phyloP scores from a whole-genome alignment of 2,329 filamentous ascomycete species.

The Aspergillus hiratsukae region DNA sequence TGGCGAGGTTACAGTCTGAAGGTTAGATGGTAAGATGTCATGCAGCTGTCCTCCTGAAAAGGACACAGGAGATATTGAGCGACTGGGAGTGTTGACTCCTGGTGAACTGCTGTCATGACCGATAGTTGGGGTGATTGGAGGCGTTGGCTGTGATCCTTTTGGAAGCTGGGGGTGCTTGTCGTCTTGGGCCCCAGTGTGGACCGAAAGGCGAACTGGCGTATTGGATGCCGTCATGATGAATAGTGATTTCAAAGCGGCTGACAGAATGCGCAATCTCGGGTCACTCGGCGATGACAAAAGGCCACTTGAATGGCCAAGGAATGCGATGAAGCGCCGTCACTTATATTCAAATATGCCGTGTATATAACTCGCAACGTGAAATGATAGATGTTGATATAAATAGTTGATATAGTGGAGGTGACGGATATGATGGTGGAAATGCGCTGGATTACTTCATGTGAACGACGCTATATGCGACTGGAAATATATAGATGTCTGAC shows the following conservation, averaged over 20 bases:
- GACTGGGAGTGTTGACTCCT: constrained; percentile 4
- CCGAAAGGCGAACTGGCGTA: constrained; percentile 23
- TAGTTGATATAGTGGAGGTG: neutral
- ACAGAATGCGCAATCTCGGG: neutral
- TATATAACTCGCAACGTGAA: neutral
- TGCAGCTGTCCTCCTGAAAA: constrained; percentile 3
- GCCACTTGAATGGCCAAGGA: too few species aligned
- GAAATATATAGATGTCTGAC: neutral
- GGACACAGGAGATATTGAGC: constrained; percentile 4
- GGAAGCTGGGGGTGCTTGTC: constrained; percentile 4
- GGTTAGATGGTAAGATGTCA: neutral
- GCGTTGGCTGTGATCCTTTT: constrained; percentile 15
- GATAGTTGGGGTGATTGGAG: constrained; percentile 32
- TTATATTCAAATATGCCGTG: neutral
- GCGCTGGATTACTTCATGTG: too few species aligned
- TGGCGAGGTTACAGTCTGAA: constrained; percentile 9
- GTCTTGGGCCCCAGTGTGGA: constrained; percentile 19
- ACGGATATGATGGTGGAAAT: neutral
- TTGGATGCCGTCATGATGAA: constrained; percentile 12
- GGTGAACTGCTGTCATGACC: constrained; percentile 12
- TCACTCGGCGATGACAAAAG: neutral
- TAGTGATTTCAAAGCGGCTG: neutral
- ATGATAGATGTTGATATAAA: neutral
- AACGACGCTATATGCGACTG: neutral
- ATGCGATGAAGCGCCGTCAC: neutral